These are phyloP conservation scores for Scopulariopsis brevicaulis DNA, from an alignment of 2,329 filamentous ascomycete genomes.

Conservation along the genomic window DNA sequence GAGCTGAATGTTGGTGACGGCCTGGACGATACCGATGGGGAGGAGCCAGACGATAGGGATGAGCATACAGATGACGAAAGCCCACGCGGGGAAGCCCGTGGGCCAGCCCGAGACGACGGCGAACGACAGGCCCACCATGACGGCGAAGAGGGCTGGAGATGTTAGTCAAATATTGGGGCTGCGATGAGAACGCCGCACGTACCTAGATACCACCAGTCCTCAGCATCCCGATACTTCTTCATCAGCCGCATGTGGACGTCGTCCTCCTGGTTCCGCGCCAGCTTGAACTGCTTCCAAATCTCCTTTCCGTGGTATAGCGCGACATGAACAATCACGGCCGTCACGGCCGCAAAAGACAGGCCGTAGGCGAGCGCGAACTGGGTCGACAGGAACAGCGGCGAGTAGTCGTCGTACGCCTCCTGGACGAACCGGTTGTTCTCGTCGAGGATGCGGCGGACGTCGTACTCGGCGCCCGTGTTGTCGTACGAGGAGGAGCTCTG, in stretches of 20 bases:
- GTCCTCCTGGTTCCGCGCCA: slow-evolving; percentile 43
- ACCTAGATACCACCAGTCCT: slow-evolving; percentile 48
- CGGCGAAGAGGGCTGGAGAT: slow-evolving; percentile 28
- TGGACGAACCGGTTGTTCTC: slow-evolving; percentile 34
- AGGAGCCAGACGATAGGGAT: slow-evolving; percentile 48
- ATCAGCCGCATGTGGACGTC: slow-evolving; percentile 49
- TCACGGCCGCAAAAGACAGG: slow-evolving; percentile 55
- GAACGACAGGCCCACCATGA: slow-evolving; percentile 44
- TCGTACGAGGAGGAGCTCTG: slow-evolving; percentile 43
- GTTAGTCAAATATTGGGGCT: neutral
- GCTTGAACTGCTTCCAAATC: slow-evolving; percentile 41
- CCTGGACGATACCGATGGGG: slow-evolving; percentile 50
- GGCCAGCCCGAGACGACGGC: slow-evolving; percentile 42
- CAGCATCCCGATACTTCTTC: slow-evolving; percentile 48
- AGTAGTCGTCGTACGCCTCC: slow-evolving; percentile 39
- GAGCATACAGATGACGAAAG: slow-evolving; percentile 42
- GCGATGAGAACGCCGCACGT: slow-evolving; percentile 15
- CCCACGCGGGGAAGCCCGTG: slow-evolving; percentile 47
- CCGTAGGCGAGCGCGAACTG: slow-evolving; percentile 52
- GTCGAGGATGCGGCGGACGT: slow-evolving; percentile 38
- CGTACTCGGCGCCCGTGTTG: slow-evolving; percentile 40
- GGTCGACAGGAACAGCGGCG: slow-evolving; percentile 51
- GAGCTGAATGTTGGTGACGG: slow-evolving; percentile 50
- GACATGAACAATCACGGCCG: slow-evolving; percentile 47
- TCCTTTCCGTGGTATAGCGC: slow-evolving; percentile 42